Evolutionary conservation across 2,329 filamentous ascomycete species (phyloP).

Genomic region (Talaromyces sp.): DNA sequence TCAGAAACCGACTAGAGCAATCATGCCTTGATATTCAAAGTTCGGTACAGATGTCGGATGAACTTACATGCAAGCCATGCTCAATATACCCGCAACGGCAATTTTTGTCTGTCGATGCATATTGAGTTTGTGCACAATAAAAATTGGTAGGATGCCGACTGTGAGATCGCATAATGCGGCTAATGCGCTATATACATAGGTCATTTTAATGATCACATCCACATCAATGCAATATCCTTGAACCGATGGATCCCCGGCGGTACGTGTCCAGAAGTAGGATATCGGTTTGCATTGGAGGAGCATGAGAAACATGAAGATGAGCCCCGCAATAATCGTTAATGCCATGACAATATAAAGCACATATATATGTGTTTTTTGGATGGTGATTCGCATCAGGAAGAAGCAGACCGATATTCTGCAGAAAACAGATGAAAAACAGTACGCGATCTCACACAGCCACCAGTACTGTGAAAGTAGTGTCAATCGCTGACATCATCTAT

Average conservation of each 20-base stretch:
- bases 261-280: slow-evolving; percentile 49
- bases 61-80: slow-evolving; percentile 53
- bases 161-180: slow-evolving; percentile 51
- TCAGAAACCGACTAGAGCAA: slow-evolving; percentile 24
- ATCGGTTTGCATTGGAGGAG: slow-evolving; percentile 54
- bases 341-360: slow-evolving; percentile 47
- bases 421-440: slow-evolving; percentile 47
- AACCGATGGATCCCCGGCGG: slow-evolving; percentile 21
- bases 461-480: slow-evolving; percentile 41
- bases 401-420: slow-evolving; percentile 53
- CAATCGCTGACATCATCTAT: slow-evolving; percentile 1
- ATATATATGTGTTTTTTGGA: slow-evolving; percentile 43
- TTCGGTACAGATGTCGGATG: slow-evolving; percentile 13
- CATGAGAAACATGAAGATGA: slow-evolving; percentile 51
- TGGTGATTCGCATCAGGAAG: slow-evolving; percentile 53
- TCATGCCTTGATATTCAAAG: too few relatives aligned
- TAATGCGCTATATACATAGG: slow-evolving; percentile 44
- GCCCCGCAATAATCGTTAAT: slow-evolving; percentile 44
- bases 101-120: slow-evolving; percentile 54
- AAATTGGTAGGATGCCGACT: slow-evolving; percentile 52
- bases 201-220: slow-evolving; percentile 49
- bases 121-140: slow-evolving; percentile 55
- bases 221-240: slow-evolving; percentile 41
- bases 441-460: slow-evolving; percentile 56
- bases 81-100: slow-evolving; percentile 52